phyloP scores from a whole-genome alignment of 805 yeast species.

The Candida nanaspora region DNA sequence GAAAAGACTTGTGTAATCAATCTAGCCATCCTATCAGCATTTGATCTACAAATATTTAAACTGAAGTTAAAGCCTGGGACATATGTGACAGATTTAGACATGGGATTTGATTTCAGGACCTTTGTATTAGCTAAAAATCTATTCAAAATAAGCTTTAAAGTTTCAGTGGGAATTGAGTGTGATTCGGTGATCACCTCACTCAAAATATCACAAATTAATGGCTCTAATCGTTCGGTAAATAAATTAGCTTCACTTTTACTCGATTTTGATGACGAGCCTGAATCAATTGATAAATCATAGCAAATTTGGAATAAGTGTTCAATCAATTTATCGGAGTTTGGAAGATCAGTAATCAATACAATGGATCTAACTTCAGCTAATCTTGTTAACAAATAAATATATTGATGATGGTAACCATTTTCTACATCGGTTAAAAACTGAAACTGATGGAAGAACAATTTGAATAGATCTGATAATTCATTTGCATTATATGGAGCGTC shows the following conservation, averaged over 20 bases:
- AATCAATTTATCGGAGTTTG: constrained; percentile 49
- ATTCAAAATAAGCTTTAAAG: constrained; percentile 57
- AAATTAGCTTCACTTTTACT: constrained; percentile 7
- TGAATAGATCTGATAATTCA: constrained; percentile 59
- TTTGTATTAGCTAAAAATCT: constrained; percentile 40
- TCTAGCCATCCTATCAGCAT: constrained; percentile 68
- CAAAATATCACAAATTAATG: constrained; percentile 61
- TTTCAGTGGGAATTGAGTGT: constrained; percentile 52
- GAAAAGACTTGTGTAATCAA: constrained; percentile 74
- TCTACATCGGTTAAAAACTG: constrained; percentile 40
- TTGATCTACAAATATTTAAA: constrained; percentile 57
- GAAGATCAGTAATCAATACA: constrained; percentile 68
- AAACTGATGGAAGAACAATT: constrained; percentile 58
- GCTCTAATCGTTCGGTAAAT: constrained; percentile 48
- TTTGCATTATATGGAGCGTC: constrained; percentile 76
- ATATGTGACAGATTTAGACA: constrained; percentile 17
- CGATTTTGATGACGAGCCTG: constrained; percentile 3
- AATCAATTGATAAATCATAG: constrained; percentile 42
- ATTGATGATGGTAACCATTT: constrained; percentile 50
- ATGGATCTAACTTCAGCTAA: constrained; percentile 71
- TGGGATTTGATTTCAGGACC: constrained; percentile 7
- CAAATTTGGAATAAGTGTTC: constrained; percentile 52
- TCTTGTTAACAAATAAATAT: constrained; percentile 55
- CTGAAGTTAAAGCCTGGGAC: constrained; percentile 63
- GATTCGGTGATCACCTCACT: constrained; percentile 70